Conservation (phyloP, 2,329 filamentous ascomycete species). For the Fusarium secorum region DNA sequence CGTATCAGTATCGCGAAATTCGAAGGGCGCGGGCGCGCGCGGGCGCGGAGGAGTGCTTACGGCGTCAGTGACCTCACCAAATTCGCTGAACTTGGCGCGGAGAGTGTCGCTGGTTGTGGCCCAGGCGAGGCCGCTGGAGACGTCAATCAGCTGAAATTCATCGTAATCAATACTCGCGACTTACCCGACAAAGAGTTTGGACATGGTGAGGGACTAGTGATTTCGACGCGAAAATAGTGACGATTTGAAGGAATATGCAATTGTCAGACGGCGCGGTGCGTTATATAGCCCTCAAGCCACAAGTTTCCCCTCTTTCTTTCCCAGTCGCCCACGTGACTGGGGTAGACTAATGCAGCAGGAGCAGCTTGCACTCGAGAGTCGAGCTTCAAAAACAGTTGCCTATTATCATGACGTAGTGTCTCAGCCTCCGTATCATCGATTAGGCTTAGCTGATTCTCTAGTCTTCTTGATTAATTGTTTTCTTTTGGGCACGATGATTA, state of each 20-base stretch:
- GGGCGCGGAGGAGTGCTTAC: background rate
- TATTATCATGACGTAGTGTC: background rate
- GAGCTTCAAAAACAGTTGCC: background rate
- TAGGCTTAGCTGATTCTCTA: background rate
- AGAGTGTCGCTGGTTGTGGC: background rate
- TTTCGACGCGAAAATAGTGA: background rate
- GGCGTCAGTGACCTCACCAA: conserved; percentile 2
- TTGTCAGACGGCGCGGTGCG: background rate
- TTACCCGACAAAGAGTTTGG: conserved; percentile 8
- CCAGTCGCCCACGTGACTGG: background rate
- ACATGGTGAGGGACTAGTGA: background rate
- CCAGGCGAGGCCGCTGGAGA: background rate
- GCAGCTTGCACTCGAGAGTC: background rate
- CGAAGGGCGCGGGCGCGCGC: background rate
- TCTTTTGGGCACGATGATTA: background rate
- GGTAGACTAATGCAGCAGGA: background rate
- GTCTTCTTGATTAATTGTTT: background rate
- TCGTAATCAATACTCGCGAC: background rate
- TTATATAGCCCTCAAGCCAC: conserved; percentile 6
- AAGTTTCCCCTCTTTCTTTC: background rate
- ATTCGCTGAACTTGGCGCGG: background rate
- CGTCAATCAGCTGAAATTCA: background rate
- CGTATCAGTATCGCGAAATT: background rate
- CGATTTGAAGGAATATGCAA: background rate
- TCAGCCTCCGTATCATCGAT: background rate